Percentiles rank a stretch among this genome's conserved stretches.
phyloP scores from a whole-genome alignment of 2,329 filamentous ascomycete genomes.

The Aspergillus amoenus region DNA sequence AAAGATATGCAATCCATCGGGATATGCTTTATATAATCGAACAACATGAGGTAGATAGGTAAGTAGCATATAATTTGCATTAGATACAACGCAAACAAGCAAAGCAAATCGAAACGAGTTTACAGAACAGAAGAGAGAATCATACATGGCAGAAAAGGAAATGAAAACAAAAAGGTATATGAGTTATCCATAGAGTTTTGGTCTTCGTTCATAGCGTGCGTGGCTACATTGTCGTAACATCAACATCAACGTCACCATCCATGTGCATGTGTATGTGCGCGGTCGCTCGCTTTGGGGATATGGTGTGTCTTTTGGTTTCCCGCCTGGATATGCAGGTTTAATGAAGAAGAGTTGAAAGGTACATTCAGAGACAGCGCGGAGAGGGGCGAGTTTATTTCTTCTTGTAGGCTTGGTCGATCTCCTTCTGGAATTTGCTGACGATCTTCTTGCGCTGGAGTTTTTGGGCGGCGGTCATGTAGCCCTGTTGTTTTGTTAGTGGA shows the following conservation, averaged over 20 bases:
- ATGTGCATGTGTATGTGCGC: background rate
- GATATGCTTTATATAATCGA: slow-evolving; percentile 6
- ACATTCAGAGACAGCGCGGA: background rate
- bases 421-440: slow-evolving; percentile 59
- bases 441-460: slow-evolving; percentile 72
- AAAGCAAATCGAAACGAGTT: background rate
- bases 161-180: slow-evolving; percentile 9
- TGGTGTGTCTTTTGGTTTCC: background rate
- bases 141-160: slow-evolving; percentile 5
- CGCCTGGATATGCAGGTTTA: background rate
- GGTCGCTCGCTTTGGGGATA: background rate
- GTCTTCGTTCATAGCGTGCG: background rate
- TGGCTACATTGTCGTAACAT: background rate
- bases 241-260: background rate
- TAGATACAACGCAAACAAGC: background rate
- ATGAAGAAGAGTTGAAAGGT: background rate
- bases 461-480: slow-evolving; percentile 67
- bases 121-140: background rate
- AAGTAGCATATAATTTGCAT: background rate
- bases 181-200: background rate
- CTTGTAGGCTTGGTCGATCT: slow-evolving; percentile 62
- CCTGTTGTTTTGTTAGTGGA: slow-evolving; percentile 45
- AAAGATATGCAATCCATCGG: background rate
- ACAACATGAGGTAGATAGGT: background rate
- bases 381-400: slow-evolving; percentile 32